A percentile compares a stretch with the other conserved stretches of the same genome.
phyloP scores from a whole-genome alignment of 2,329 filamentous ascomycete species.

The Fusarium beomiforme region DNA sequence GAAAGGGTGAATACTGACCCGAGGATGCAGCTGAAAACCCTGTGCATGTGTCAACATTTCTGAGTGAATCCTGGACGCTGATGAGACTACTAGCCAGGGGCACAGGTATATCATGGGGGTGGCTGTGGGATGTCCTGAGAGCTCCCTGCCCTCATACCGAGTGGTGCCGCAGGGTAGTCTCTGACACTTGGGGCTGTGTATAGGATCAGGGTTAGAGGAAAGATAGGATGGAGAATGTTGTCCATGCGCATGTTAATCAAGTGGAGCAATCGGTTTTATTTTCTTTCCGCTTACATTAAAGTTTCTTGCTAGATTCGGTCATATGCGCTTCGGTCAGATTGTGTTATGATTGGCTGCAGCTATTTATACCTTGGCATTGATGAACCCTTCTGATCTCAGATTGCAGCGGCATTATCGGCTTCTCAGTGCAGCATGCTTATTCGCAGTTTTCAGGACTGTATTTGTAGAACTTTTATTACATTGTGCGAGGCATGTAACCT shows the following conservation, averaged over 20 bases:
- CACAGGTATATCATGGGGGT: constrained; percentile 4
- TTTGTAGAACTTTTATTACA: neutral
- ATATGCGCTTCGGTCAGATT: neutral
- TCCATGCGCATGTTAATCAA: neutral
- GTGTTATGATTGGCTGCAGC: neutral
- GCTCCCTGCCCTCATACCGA: neutral
- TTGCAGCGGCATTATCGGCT: neutral
- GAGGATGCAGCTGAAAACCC: neutral
- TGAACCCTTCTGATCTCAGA: neutral
- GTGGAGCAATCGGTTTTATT: neutral
- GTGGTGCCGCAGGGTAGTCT: neutral
- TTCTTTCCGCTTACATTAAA: constrained; percentile 7
- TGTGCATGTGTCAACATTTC: neutral
- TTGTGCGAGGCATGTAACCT: neutral
- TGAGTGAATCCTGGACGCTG: neutral
- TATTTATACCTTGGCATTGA: neutral
- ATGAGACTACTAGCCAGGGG: constrained; percentile 1
- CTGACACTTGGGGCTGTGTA: constrained; percentile 13
- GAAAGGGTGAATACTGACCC: neutral
- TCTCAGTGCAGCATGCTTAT: neutral
- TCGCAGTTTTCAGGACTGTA: neutral
- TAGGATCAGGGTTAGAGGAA: constrained; percentile 1
- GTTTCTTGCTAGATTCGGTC: neutral
- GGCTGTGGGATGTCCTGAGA: constrained; percentile 11
- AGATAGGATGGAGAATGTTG: constrained; percentile 5